Percentiles rank a stretch among this genome's conserved stretches.
Evolutionary conservation across 305 asterid genomes (phyloP).

Genomic region (Solanum hybrid): DNA sequence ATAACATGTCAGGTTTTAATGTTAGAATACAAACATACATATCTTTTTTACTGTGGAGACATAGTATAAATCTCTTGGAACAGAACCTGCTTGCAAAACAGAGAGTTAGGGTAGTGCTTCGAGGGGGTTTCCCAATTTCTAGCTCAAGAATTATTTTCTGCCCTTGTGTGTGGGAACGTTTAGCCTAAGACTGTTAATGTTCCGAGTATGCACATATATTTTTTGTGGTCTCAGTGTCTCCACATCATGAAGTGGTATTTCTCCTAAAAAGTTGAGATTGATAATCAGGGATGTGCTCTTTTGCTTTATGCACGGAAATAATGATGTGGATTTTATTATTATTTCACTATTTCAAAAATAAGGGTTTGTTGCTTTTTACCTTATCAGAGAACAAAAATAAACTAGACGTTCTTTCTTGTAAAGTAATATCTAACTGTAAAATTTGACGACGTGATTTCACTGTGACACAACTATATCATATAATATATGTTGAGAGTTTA

Average conservation of each 20-base stretch:
- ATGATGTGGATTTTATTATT: neutral
- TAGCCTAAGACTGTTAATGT: neutral
- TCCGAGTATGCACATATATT: neutral
- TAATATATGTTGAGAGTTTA: neutral
- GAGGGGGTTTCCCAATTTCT: neutral
- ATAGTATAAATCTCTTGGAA: neutral
- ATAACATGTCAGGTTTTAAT: neutral
- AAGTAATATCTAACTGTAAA: neutral
- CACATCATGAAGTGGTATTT: slow-evolving; percentile 2
- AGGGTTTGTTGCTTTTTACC: neutral
- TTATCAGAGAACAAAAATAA: neutral
- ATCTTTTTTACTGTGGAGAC: neutral
- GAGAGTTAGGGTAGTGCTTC: neutral
- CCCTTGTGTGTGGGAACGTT: neutral
- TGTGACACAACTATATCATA: neutral
- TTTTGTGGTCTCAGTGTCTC: neutral
- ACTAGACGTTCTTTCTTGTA: neutral
- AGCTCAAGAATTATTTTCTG: neutral
- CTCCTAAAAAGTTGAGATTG: neutral
- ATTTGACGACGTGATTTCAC: neutral
- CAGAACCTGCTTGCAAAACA: neutral
- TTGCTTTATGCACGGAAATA: neutral
- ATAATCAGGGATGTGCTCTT: neutral
- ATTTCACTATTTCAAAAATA: neutral
- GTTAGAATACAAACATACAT: neutral